Conservation (phyloP, 176 grass and related monocot species). For the Elymus sibiricus region DNA sequence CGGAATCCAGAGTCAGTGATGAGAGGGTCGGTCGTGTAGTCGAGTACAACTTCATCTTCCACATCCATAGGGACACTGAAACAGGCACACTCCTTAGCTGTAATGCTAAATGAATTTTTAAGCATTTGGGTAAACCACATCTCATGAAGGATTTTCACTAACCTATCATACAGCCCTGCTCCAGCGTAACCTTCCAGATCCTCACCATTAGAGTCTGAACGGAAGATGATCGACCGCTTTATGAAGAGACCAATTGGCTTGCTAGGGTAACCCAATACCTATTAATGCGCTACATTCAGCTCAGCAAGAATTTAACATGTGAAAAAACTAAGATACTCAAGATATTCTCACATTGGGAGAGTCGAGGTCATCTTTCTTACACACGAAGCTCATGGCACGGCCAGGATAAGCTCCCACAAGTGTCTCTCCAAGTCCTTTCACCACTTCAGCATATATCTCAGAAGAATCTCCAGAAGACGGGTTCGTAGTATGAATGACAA, state of each 20-base stretch:
- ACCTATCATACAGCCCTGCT: slow-evolving; percentile 98
- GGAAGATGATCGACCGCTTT: slow-evolving; percentile 83
- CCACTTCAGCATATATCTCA: slow-evolving; percentile 98
- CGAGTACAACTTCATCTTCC: slow-evolving; percentile 79
- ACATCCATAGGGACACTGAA: slow-evolving; percentile 91
- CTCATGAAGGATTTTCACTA: slow-evolving; percentile 5
- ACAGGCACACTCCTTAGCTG: slow-evolving; percentile 10
- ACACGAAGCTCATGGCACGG: slow-evolving; percentile 88
- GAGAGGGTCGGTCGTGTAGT: slow-evolving; percentile 74
- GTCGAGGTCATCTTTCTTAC: slow-evolving; percentile 75
- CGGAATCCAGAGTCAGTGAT: slow-evolving; percentile 56
- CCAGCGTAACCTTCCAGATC: slow-evolving; percentile 98
- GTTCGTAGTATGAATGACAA: slow-evolving; percentile 97
- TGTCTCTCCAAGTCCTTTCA: slow-evolving; percentile 94
- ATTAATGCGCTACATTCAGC: slow-evolving; percentile 17
- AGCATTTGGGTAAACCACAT: background rate
- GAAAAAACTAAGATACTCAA: slow-evolving; percentile 1
- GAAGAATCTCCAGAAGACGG: slow-evolving; percentile 81
- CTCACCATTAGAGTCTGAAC: slow-evolving; percentile 96
- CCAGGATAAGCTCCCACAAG: slow-evolving; percentile 91
- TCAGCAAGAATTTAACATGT: slow-evolving; percentile 7
- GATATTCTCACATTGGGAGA: slow-evolving; percentile 64
- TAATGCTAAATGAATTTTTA: background rate
- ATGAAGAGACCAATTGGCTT: slow-evolving; percentile 98
- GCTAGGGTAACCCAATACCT: slow-evolving; percentile 94